Base-by-base conservation (phyloP, 176 grass and related monocot genomes). In the Carex scoparia region DNA sequence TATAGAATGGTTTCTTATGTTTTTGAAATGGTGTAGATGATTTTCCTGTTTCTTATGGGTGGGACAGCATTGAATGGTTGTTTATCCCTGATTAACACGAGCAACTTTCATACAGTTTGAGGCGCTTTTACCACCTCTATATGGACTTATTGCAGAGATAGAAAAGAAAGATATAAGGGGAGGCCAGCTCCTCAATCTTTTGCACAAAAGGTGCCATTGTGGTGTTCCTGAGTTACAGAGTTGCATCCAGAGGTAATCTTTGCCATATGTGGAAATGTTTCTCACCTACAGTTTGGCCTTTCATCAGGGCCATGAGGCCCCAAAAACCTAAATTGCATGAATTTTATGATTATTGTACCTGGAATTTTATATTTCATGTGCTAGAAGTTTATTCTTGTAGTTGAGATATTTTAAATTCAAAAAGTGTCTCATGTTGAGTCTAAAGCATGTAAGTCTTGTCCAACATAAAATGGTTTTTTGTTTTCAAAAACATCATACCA, bases 151-250 rank as follows among this genome's bases (percentile, higher is more conserved):
- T 49, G 81, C 78, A 84, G 96, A 95, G 85, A 95, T 95, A 16
- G 91, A 95, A 87, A 87, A 86, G 56, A 91, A 95, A 86, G 91
- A 95, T 82, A 94, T 99, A 76, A 93, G 85, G 83, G 96, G 96
- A 75, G 93, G 96, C 82, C 88, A 95, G 62, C 93, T 99, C 81
- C 93, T 99, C 65, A 99, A 94, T 72, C 88, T 99, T 87, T 85
- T 99, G 85, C 91, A 99, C 79, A 94, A 95, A 88, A 72, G 88
- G 60, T 95, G 91, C 87, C 93, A 95, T 81, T 99, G 93, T 65
- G 96, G 93, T 7, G 90, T 95, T 76, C 93, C 96, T 81, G 96
- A 99, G 90, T 90, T 99, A 88, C 96, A 99, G 91, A 93, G 80
- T 79, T 95, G 96, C 86, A 99, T 95, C 55, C 93, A 94, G 86